Conservation (phyloP, 768 basidiomycete species). For the Leccinum boreale region DNA sequence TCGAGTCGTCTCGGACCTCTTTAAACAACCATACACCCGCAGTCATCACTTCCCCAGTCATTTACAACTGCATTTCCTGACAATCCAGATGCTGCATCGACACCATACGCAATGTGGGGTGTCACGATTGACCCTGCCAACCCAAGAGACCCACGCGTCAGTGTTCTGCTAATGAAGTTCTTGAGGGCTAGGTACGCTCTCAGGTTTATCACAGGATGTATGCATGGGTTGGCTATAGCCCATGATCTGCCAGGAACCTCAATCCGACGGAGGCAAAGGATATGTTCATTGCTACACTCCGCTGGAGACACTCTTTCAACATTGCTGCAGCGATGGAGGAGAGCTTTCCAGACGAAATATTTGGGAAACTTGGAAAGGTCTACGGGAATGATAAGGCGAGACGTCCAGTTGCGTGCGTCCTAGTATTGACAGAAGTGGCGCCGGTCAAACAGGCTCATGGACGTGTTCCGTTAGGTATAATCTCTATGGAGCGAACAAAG, state of each 20-base stretch:
- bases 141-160: slow-evolving; percentile 59
- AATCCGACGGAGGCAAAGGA: slow-evolving; percentile 50
- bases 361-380: slow-evolving; percentile 60
- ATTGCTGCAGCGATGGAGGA: slow-evolving; percentile 59
- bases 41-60: slow-evolving; percentile 46
- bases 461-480: slow-evolving; percentile 53
- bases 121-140: slow-evolving; percentile 59
- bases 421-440: neutral
- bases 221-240: neutral
- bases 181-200: slow-evolving; percentile 49
- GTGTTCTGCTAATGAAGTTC: slow-evolving; percentile 81
- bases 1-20: neutral
- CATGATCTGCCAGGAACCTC: slow-evolving; percentile 43
- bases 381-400: slow-evolving; percentile 71
- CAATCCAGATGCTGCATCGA: slow-evolving; percentile 46
- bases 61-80: slow-evolving; percentile 61
- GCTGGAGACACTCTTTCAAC: slow-evolving; percentile 68
- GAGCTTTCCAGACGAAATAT: slow-evolving; percentile 59
- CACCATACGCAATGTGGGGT: slow-evolving; percentile 65
- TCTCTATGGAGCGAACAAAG: slow-evolving; percentile 67
- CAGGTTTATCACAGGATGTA: neutral
- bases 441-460: neutral
- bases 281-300: slow-evolving; percentile 67
- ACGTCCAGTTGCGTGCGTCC: slow-evolving; percentile 61
- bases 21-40: slow-evolving; percentile 4